Percentiles rank a stretch among this genome's conserved stretches.
These are phyloP conservation scores for Wickerhamomyces silvicola DNA, from an alignment of 805 yeast genomes.

Conservation along the genomic window DNA sequence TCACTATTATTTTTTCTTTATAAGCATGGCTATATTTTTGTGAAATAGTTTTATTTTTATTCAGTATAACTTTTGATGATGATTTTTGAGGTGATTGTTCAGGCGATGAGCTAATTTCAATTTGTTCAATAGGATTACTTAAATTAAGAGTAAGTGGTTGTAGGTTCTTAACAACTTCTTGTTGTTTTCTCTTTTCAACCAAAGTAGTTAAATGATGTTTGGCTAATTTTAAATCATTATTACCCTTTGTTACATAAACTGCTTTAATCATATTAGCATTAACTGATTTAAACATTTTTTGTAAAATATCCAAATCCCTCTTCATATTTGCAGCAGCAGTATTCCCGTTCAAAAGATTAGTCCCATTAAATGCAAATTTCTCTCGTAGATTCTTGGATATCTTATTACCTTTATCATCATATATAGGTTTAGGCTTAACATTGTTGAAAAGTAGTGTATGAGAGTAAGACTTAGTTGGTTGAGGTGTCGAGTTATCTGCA, in stretches of 20 bases:
- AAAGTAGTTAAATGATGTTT: constrained; percentile 26
- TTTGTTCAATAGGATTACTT: constrained; percentile 4
- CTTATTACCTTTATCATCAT: constrained; percentile 2
- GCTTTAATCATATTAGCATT: constrained; percentile 30
- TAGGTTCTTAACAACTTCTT: not conserved
- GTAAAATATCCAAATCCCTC: constrained; percentile 20
- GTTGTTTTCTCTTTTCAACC: constrained; percentile 22
- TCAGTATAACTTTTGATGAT: constrained; percentile 31
- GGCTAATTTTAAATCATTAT: constrained; percentile 26
- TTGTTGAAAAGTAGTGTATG: constrained; percentile 12
- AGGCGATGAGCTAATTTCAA: constrained; percentile 22
- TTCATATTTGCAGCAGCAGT: constrained; percentile 5
- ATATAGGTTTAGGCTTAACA: constrained; percentile 7
- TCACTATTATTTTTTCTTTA: constrained; percentile 10
- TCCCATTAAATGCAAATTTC: constrained; percentile 35
- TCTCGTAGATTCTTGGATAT: constrained; percentile 26
- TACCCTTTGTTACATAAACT: constrained; percentile 31
- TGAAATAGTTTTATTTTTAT: constrained; percentile 30
- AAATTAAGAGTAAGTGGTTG: not conserved
- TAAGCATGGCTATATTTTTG: constrained; percentile 27
- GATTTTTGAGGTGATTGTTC: constrained; percentile 19
- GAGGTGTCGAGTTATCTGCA: constrained; percentile 9
- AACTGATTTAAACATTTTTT: constrained; percentile 26
- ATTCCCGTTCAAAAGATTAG: constrained; percentile 12
- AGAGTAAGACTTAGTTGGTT: constrained; percentile 13